Conservation (phyloP, 139 green algal species). For the Auxenochlorella pyrenoidosa region DNA sequence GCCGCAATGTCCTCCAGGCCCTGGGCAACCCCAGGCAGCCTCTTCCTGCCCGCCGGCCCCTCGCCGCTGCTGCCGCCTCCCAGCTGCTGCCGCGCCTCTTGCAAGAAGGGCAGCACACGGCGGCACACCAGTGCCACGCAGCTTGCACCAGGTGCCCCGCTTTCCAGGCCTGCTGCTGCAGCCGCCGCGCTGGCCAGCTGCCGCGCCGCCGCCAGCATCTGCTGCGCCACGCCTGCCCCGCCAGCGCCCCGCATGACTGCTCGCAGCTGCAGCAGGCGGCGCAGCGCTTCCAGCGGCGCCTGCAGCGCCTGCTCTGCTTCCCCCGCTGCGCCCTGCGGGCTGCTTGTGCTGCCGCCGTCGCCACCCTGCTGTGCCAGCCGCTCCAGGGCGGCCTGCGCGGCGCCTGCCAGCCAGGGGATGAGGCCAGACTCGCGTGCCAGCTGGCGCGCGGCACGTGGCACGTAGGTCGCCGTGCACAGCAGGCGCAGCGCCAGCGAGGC, state of each 20-base stretch:
- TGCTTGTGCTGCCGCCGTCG: too few species aligned
- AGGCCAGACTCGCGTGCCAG: conserved; percentile 36
- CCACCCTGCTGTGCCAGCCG: not conserved
- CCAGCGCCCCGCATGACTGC: conserved; percentile 27
- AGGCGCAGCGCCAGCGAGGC: conserved; percentile 28
- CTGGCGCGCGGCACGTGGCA: conserved; percentile 41
- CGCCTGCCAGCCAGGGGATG: conserved; percentile 35
- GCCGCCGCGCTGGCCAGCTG: conserved; percentile 1
- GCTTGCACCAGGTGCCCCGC: not conserved
- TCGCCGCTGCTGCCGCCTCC: not conserved
- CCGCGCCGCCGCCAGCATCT: not conserved
- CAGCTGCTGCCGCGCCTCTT: not conserved
- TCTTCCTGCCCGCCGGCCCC: not conserved
- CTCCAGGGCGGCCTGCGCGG: not conserved
- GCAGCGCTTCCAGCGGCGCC: conserved; percentile 13
- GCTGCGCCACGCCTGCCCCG: not conserved
- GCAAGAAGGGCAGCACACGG: conserved; percentile 17
- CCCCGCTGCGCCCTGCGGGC: not conserved
- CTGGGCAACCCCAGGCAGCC: not conserved
- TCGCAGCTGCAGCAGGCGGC: conserved; percentile 28
- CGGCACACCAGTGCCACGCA: too few species aligned
- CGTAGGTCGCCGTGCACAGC: conserved; percentile 35
- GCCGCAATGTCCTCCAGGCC: not conserved
- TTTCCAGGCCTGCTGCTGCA: not conserved
- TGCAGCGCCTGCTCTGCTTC: not conserved